Percentiles rank a stretch among this genome's conserved stretches.
Conservation (phyloP, 2,329 filamentous ascomycete species). For the Fusarium camptoceras region DNA sequence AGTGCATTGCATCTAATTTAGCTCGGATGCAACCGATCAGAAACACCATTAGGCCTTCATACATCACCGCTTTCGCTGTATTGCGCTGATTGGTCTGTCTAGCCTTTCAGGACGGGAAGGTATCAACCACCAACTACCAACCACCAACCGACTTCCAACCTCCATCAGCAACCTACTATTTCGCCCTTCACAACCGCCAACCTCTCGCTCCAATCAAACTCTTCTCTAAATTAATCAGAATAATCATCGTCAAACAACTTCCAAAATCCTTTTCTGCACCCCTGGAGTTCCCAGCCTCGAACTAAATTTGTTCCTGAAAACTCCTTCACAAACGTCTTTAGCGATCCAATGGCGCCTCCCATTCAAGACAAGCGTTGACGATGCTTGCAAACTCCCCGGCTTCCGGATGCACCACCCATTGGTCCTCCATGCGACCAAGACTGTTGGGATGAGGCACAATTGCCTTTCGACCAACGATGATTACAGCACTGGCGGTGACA, state of each 20-base stretch:
- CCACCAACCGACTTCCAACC: conserved; percentile 21
- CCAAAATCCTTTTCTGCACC: conserved; percentile 8
- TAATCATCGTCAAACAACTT: neutral
- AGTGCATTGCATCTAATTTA: conserved; percentile 17
- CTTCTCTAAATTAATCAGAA: neutral
- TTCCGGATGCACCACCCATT: conserved; percentile 44
- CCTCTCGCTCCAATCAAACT: conserved; percentile 19
- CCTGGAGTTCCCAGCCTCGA: conserved; percentile 31
- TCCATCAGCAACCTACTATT: conserved; percentile 16
- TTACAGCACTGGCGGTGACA: conserved; percentile 47
- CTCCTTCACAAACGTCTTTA: conserved; percentile 25
- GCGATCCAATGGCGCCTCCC: conserved; percentile 41
- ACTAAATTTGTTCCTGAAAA: conserved; percentile 38
- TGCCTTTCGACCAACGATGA: conserved; percentile 35
- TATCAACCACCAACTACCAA: conserved; percentile 20
- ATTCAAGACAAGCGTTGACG: conserved; percentile 35
- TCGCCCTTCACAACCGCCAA: conserved; percentile 15
- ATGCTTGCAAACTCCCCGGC: conserved; percentile 40
- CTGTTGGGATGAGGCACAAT: conserved; percentile 28
- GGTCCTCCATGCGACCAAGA: conserved; percentile 30
- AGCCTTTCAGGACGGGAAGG: neutral
- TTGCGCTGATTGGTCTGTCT: neutral
- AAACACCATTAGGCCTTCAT: conserved; percentile 20
- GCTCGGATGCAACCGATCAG: conserved; percentile 45
- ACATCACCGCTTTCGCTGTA: neutral